A percentile compares a stretch with the other conserved stretches of the same genome.
phyloP scores from a whole-genome alignment of 1,284 basidiomycete genomes.

The Microbotryum saponariae region DNA sequence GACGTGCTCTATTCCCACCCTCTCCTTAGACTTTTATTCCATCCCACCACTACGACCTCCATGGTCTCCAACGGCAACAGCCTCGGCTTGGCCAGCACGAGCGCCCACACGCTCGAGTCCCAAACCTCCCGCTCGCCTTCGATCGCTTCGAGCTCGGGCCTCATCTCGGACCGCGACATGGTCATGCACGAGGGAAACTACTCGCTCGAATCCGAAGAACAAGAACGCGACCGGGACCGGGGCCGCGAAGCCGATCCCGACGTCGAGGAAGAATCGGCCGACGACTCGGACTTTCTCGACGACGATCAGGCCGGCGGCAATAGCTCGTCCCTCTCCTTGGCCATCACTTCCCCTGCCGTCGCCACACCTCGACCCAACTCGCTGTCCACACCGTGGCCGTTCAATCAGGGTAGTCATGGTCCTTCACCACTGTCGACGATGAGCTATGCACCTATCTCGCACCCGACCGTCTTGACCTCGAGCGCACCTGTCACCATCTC shows the following conservation, averaged over 20 bases:
- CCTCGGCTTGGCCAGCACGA: no score
- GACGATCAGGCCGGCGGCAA: slow-evolving; percentile 11
- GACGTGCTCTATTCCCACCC: no score
- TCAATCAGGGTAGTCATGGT: slow-evolving; percentile 11
- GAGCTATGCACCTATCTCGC: background rate
- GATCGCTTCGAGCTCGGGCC: slow-evolving; percentile 36
- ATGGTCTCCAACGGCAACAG: no score
- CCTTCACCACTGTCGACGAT: background rate
- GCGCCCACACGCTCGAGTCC: background rate
- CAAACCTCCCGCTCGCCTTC: slow-evolving; percentile 33
- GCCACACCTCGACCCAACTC: slow-evolving; percentile 29
- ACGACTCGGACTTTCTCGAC: slow-evolving; percentile 20
- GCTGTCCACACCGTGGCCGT: slow-evolving; percentile 27
- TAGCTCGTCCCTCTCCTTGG: slow-evolving; percentile 6
- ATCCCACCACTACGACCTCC: no score
- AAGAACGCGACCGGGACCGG: no score
- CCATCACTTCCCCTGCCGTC: slow-evolving; percentile 24
- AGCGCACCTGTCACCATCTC: slow-evolving; percentile 2
- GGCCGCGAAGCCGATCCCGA: slow-evolving; percentile 13
- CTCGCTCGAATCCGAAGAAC: no score
- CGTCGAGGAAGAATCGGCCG: slow-evolving; percentile 26
- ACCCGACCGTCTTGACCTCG: background rate
- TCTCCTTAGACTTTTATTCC: no score
- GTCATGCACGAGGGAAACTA: slow-evolving; percentile 20
- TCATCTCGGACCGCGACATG: slow-evolving; percentile 36